A percentile compares a stretch with the other conserved stretches of the same genome.
These are phyloP conservation scores for Ceratocystiopsis sp. DNA, from an alignment of 2,329 filamentous ascomycete species.

Conservation along the genomic window DNA sequence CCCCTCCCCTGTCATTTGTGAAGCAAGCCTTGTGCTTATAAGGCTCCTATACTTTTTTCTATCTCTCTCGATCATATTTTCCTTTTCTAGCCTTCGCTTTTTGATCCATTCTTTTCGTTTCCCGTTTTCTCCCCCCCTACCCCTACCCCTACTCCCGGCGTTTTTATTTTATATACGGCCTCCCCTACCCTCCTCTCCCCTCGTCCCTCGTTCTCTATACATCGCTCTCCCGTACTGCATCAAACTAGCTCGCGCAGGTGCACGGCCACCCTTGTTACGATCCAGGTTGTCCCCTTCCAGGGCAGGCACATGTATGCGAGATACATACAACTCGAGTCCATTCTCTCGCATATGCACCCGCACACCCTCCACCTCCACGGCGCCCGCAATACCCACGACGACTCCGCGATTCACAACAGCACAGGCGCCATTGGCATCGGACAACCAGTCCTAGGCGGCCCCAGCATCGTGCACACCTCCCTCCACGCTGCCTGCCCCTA, in stretches of 20 bases:
- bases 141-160: too few species aligned
- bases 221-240: too few species aligned
- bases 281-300: too few species aligned
- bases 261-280: too few species aligned
- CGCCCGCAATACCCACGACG: not conserved
- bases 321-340: not conserved
- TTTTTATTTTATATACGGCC: too few species aligned
- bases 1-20: too few species aligned
- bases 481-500: not conserved
- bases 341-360: not conserved
- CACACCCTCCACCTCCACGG: not conserved
- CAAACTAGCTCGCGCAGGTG: too few species aligned
- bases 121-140: constrained; percentile 1
- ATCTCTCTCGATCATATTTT: too few species aligned
- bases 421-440: too few species aligned
- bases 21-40: not conserved
- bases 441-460: too few species aligned
- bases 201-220: not conserved
- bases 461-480: not conserved
- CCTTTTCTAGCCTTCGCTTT: too few species aligned
- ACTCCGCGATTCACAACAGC: not conserved
- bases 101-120: not conserved
- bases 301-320: not conserved
- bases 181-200: not conserved
- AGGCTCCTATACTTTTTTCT: not conserved